Base-by-base conservation (phyloP, 1,139 yeast species). In the Debaryomyces sp. region DNA sequence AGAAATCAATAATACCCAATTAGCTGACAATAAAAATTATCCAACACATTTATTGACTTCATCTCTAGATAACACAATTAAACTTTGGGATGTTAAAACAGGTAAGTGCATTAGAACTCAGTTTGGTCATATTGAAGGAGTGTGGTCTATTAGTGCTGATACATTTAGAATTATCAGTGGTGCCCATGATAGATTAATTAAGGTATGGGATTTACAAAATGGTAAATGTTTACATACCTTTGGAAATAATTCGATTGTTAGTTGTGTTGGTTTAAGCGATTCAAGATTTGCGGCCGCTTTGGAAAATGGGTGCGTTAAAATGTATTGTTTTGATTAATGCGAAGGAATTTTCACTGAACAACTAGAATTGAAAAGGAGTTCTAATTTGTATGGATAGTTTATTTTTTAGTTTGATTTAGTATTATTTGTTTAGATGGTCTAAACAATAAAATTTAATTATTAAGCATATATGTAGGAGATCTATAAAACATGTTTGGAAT, bases 51-150 rank as follows among this genome's bases (percentile, higher is more conserved):
- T 94, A 46, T 69, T 94, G 34, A 87, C 97, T 0, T 90, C 96
- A 7, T 90, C 97, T 0, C 73, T 94, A 48, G 99, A 94, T 67
- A 92, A 91, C 66, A 92, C 98, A 12, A 90, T 94, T 63, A 91
- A 92, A 65, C 70, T 94, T 43, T 94, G 98, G 98, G 96, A 91
- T 59, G 86, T 91, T 32, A 76, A 77, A 53, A 82, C 95, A 0
- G 97, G 97, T 4, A 82, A 83, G 64, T 92, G 98, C 62, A 82
- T 90, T 17, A 78, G 97, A 50, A 92, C 99, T 0, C 92, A 94
- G 64, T 92, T 92, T 70, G 99, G 99, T 5, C 99, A 94, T 62
- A 90, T 92, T 47, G 98, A 94, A 67, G 98, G 98, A 17, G 96
- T 94, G 17, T 92, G 98, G 97, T 89, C 94, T 37, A 87, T 94